Conservation (phyloP, 2,329 filamentous ascomycete genomes). For the Curvularia hawaiiensis region DNA sequence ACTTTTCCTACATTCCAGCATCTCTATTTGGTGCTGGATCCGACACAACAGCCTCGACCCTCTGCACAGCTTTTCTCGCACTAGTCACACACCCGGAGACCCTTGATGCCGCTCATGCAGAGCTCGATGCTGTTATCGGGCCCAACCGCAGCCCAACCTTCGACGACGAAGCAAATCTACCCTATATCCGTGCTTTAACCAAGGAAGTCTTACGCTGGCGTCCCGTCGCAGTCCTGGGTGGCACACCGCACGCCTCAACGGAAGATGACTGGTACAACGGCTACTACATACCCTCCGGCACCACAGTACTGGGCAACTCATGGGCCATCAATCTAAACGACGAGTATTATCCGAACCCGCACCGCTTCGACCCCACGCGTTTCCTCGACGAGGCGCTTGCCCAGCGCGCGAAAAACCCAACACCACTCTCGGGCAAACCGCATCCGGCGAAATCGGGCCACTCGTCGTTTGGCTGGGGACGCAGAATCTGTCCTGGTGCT, state of each 20-base stretch:
- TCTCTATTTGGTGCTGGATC: conserved; percentile 56
- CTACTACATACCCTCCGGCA: conserved; percentile 56
- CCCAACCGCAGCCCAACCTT: conserved; percentile 40
- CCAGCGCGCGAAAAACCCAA: conserved; percentile 23
- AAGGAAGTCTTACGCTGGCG: conserved; percentile 47
- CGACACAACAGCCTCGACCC: conserved; percentile 57
- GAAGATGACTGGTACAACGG: conserved; percentile 57
- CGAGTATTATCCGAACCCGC: conserved; percentile 48
- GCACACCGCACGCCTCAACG: conserved; percentile 55
- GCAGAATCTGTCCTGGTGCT: conserved; percentile 41
- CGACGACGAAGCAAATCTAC: conserved; percentile 45
- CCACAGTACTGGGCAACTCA: conserved; percentile 53
- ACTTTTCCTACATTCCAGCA: conserved; percentile 53
- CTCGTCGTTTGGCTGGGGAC: conserved; percentile 45
- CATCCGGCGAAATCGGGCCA: conserved; percentile 42
- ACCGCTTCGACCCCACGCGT: conserved; percentile 49
- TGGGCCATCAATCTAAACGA: conserved; percentile 53
- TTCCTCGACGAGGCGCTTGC: conserved; percentile 41
- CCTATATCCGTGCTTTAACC: conserved; percentile 48
- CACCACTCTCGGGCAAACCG: conserved; percentile 24
- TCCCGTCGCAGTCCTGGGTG: conserved; percentile 50
- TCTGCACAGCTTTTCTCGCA: conserved; percentile 57
- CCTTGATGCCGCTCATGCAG: conserved; percentile 51
- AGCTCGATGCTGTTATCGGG: conserved; percentile 47
- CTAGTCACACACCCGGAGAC: conserved; percentile 54